Percentiles rank a stretch among this genome's conserved stretches.
phyloP scores from a whole-genome alignment of 2,329 filamentous ascomycete genomes.

The Pseudogymnoascus sp. region DNA sequence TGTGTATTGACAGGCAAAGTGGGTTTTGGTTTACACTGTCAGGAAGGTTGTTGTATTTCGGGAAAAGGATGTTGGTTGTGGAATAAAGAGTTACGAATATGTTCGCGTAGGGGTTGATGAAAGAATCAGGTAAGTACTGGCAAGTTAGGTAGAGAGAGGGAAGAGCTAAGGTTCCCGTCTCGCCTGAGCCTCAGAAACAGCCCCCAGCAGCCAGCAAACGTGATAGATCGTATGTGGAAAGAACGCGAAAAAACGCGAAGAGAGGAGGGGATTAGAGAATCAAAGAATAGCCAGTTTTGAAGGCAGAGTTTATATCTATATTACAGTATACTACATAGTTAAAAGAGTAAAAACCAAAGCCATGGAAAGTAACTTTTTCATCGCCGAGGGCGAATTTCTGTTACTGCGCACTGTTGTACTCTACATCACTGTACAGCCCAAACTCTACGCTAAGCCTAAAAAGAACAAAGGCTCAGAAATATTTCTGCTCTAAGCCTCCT shows the following conservation, averaged over 20 bases:
- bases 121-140: conserved; percentile 6
- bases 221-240: not conserved
- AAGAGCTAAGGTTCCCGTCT: conserved; percentile 2
- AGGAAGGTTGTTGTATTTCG: conserved; percentile 4
- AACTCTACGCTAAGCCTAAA: not conserved
- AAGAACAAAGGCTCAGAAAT: not conserved
- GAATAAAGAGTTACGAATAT: conserved; percentile 4
- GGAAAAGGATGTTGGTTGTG: conserved; percentile 7
- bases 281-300: not conserved
- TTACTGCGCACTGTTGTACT: not conserved
- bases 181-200: conserved; percentile 3
- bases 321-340: not conserved
- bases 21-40: not conserved
- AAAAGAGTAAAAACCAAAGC: not conserved
- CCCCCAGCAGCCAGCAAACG: not conserved
- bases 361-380: not conserved
- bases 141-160: not conserved
- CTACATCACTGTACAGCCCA: not conserved
- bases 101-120: conserved; percentile 9
- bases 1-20: conserved; percentile 11
- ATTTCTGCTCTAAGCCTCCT: conserved; percentile 2
- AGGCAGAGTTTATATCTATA: not conserved
- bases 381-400: not conserved
- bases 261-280: not conserved
- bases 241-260: not conserved